These are phyloP conservation scores for Amyloporia xantha DNA, from an alignment of 768 basidiomycete species.

Conservation along the genomic window DNA sequence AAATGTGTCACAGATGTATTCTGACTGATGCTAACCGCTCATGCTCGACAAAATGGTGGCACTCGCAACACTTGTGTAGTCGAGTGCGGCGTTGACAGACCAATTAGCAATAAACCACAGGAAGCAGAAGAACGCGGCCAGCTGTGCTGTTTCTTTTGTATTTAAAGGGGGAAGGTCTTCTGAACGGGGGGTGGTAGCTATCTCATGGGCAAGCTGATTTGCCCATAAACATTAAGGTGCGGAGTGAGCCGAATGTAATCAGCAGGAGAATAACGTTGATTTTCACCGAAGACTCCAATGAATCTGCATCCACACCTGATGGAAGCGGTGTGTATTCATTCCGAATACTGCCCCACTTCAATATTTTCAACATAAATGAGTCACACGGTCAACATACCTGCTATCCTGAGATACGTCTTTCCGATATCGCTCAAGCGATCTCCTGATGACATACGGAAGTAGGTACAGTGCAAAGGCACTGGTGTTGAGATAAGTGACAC, in stretches of 20 bases:
- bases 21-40: constrained; percentile 50
- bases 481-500: constrained; percentile 88
- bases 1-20: not conserved
- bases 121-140: constrained; percentile 78
- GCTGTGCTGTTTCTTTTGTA: constrained; percentile 59
- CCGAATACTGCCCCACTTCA: constrained; percentile 7
- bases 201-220: not conserved
- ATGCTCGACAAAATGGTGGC: constrained; percentile 84
- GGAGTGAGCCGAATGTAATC: not conserved
- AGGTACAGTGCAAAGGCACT: constrained; percentile 84
- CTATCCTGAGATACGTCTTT: constrained; percentile 2
- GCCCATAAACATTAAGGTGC: not conserved
- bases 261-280: not conserved
- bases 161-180: constrained; percentile 39
- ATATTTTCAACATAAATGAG: not conserved
- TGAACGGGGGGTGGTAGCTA: not conserved
- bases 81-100: constrained; percentile 76
- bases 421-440: constrained; percentile 15
- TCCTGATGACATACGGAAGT: constrained; percentile 47
- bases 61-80: constrained; percentile 90
- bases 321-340: constrained; percentile 24
- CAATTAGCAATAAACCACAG: constrained; percentile 97
- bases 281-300: constrained; percentile 12
- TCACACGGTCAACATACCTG: constrained; percentile 13
- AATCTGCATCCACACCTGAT: constrained; percentile 17